These are phyloP conservation scores for Mycena alexandri DNA, from an alignment of 768 basidiomycete species.

Conservation along the genomic window DNA sequence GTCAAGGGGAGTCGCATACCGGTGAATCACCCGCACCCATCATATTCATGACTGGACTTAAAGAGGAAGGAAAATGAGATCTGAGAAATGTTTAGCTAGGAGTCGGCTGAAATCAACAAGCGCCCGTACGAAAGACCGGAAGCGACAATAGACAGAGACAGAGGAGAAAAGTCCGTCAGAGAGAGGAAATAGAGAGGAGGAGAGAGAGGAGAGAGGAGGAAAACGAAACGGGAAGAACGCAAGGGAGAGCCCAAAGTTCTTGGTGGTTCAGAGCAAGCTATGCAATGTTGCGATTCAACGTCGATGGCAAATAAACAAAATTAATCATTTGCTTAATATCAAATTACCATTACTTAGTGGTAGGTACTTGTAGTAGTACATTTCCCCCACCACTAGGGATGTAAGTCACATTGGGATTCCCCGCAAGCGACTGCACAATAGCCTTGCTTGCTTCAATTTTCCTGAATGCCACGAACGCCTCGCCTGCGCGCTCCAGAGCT, in stretches of 20 bases:
- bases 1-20: conserved; percentile 59
- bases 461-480: conserved; percentile 94
- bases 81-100: conserved; percentile 46
- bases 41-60: conserved; percentile 75
- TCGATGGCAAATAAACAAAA: neutral
- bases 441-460: conserved; percentile 99
- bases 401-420: conserved; percentile 89
- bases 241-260: conserved; percentile 45
- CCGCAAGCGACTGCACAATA: conserved; percentile 87
- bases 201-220: conserved; percentile 58
- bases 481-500: conserved; percentile 93
- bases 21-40: conserved; percentile 85
- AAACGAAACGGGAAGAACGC: conserved; percentile 59
- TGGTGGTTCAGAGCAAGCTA: conserved; percentile 33
- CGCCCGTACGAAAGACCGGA: conserved; percentile 64
- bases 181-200: conserved; percentile 48
- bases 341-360: conserved; percentile 54
- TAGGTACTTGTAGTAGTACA: conserved; percentile 87
- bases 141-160: conserved; percentile 57
- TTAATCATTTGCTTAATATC: neutral
- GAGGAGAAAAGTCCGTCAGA: conserved; percentile 49
- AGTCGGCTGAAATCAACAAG: conserved; percentile 40
- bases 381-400: conserved; percentile 86
- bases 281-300: neutral
- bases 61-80: conserved; percentile 67